phyloP scores from a whole-genome alignment of 306 rosid genomes.

The Prunus armeniaca region DNA sequence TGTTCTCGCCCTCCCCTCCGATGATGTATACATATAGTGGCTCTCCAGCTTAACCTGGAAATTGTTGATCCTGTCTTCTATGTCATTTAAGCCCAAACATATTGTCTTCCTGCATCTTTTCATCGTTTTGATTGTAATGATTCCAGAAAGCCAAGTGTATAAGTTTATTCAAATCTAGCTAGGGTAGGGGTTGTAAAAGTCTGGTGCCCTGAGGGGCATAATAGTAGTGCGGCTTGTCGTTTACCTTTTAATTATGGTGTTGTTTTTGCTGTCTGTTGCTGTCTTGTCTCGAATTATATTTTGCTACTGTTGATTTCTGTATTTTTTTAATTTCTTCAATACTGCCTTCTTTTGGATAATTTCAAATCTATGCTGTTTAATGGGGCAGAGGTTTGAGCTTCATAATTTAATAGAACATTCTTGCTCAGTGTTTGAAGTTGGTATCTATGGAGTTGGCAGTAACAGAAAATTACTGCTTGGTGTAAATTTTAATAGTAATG shows the following conservation, averaged over 20 bases:
- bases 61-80: no score
- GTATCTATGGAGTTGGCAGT: no score
- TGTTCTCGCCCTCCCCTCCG: no score
- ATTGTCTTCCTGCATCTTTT: no score
- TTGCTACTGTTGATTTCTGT: not conserved
- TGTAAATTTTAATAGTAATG: no score
- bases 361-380: not conserved
- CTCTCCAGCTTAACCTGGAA: no score
- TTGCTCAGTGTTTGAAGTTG: not conserved
- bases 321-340: not conserved
- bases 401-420: not conserved
- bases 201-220: conserved; percentile 31
- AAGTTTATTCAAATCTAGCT: conserved; percentile 28
- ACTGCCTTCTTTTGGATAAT: not conserved
- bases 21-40: no score
- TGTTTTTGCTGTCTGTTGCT: conserved; percentile 4
- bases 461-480: no score
- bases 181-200: conserved; percentile 17
- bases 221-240: conserved; percentile 24
- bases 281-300: not conserved
- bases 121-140: no score
- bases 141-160: not conserved
- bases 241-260: not conserved
- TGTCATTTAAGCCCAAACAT: no score
- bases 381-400: not conserved